Evolutionary conservation across 805 yeast genomes (phyloP), one percentile per base, ranked within the genome.

Genomic region (Naumovozyma baii): DNA sequence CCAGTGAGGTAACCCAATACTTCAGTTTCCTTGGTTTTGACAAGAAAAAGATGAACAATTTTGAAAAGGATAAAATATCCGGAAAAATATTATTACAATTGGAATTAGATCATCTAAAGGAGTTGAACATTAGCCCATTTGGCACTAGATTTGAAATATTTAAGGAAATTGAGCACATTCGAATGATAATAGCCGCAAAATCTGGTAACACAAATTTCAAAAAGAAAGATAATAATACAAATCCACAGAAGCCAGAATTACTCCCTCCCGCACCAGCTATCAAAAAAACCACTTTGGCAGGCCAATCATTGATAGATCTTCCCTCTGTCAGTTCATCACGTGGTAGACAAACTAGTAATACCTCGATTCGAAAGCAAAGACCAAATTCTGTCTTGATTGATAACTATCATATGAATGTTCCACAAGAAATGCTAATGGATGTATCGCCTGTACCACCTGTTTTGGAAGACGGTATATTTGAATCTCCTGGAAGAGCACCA

Each of bases 71-170:
- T 62, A 84, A 86, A 50, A 85, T 92, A 42, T 80, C 86, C 1
- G 98, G 98, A 12, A 66, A 76, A 2, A 90, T 90, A 37, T 63
- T 92, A 37, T 67, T 92, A 39, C 94, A 88, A 59, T 70, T 92
- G 46, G 96, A 90, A 53, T 68, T 90, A 44, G 72, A 85, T 1
- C 82, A 83, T 54, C 69, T 92, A 54, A 92, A 90, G 59, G 98
- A 92, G 59, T 67, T 92, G 42, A 97, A 87, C 39, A 92, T 92
- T 37, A 70, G 78, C 33, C 83, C 95, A 3, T 92, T 92, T 66
- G 99, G 99, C 18, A 86, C 95, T 0, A 73, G 99, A 45, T 92
- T 87, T 61, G 95, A 87, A 59, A 74, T 92, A 31, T 79, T 76
- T 60, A 87, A 85, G 55, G 94, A 84, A 56, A 90, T 92, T 52